Evolutionary conservation across 306 rosid species (phyloP), one percentile per base, ranked within the genome.

Genomic region (Luffa aegyptiaca): DNA sequence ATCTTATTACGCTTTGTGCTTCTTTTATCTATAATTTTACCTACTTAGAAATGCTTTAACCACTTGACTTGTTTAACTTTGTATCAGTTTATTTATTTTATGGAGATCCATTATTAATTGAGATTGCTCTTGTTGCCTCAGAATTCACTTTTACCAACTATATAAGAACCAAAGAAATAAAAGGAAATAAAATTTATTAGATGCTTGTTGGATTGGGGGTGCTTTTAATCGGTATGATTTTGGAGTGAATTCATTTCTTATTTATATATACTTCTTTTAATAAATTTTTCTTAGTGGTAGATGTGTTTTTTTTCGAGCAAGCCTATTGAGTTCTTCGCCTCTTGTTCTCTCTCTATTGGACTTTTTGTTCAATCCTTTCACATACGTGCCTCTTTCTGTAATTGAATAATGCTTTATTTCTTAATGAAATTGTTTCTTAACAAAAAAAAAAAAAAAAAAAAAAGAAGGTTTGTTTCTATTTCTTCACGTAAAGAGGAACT

Each of bases 11-110:
- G 68, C 64, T 57, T 26, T 57, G 62, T 35, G 46, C 36, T 78
- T 58, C 37, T 79, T 72, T 55, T 61, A 45, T 57, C 46, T 85
- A 76, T 36, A 78, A 78, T 81, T 77, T 76, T 44, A 41, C 12
- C 52, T 68, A 18, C 53, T 42, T n/a, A 66, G 75, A 41, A 69
- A 69, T 41, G 49, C 33, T 69, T 37, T 44, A 66, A 18, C 48
- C 48, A 17, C 3, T 42, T 36, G 75, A 11, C 35, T 36, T 10
- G 12, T 69, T 26, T 26, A 26, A 69, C 17, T 42, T n/a, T 69
- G 75, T 42, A 17, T 46, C 58, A n/a, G 9, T 72, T 65, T 20
- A 45, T 70, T 41, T 10, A 1, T 42, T 46, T 31, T 46, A 46
- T 46, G 44, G 77, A 26, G 42, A 31, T 72, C 12, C 45, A 73